Conservation (phyloP, 2,329 filamentous ascomycete genomes). For the Eutypella sp. region DNA sequence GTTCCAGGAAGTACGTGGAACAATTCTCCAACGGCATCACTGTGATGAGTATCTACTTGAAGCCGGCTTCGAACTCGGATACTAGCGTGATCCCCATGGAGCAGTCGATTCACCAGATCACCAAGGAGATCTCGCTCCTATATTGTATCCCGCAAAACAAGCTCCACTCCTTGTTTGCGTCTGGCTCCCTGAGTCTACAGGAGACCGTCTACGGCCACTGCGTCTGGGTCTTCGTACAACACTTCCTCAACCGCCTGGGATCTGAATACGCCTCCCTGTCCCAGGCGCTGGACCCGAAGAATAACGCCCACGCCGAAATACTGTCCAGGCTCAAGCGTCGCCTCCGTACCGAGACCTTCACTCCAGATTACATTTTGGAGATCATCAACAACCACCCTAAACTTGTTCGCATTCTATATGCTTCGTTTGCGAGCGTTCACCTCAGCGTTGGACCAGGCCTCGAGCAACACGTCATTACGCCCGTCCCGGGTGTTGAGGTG, state of each 20-base stretch:
- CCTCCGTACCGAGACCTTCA: slow-evolving; percentile 93
- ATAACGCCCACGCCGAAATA: slow-evolving; percentile 80
- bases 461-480: slow-evolving; percentile 46
- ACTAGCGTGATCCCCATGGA: slow-evolving; percentile 73
- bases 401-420: slow-evolving; percentile 81
- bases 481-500: slow-evolving; percentile 59
- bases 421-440: slow-evolving; percentile 87
- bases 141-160: slow-evolving; percentile 99
- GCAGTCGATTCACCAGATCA: slow-evolving; percentile 95
- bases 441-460: slow-evolving; percentile 51
- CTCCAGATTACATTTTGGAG: slow-evolving; percentile 94
- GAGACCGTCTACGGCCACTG: slow-evolving; percentile 97
- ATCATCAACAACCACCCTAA: slow-evolving; percentile 90
- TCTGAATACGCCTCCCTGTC: slow-evolving; percentile 87
- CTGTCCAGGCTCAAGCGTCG: slow-evolving; percentile 93
- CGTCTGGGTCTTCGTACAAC: slow-evolving; percentile 95
- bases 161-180: slow-evolving; percentile 84
- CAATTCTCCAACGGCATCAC: slow-evolving; percentile 99
- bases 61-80: slow-evolving; percentile 58
- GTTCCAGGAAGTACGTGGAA: slow-evolving; percentile 94
- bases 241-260: slow-evolving; percentile 93
- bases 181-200: slow-evolving; percentile 82
- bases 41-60: slow-evolving; percentile 92
- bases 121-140: slow-evolving; percentile 93
- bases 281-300: slow-evolving; percentile 72